These are phyloP conservation scores for Candida arabinofermentans DNA, from an alignment of 805 yeast genomes.

Conservation along the genomic window DNA sequence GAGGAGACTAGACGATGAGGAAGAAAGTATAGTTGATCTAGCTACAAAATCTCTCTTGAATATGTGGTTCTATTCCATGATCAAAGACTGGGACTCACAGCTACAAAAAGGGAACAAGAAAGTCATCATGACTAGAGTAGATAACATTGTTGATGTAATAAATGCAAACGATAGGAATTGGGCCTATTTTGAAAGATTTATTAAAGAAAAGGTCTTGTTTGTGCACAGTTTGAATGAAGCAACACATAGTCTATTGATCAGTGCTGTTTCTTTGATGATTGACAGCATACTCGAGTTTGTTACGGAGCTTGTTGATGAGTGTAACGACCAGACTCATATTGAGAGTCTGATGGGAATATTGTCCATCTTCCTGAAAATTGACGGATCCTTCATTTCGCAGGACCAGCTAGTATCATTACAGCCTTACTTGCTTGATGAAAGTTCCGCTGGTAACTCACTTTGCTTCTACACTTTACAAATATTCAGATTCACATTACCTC, in stretches of 20 bases:
- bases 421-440: constrained; percentile 55
- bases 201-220: constrained; percentile 41
- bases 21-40: constrained; percentile 45
- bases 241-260: constrained; percentile 13
- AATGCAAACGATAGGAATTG: constrained; percentile 36
- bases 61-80: constrained; percentile 32
- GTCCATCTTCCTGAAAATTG: constrained; percentile 52
- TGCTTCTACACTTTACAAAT: constrained; percentile 52
- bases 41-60: constrained; percentile 36
- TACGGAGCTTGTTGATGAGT: constrained; percentile 32
- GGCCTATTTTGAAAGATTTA: constrained; percentile 43
- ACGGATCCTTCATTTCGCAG: constrained; percentile 52
- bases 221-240: constrained; percentile 18
- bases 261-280: constrained; percentile 27
- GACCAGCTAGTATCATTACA: constrained; percentile 65
- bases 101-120: neutral
- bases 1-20: constrained; percentile 64
- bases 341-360: constrained; percentile 45
- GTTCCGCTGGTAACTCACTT: constrained; percentile 34
- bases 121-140: constrained; percentile 13
- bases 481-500: constrained; percentile 46
- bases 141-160: constrained; percentile 38
- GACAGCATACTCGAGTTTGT: constrained; percentile 35
- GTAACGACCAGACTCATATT: constrained; percentile 19
- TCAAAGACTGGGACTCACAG: neutral